Evolutionary conservation across 306 rosid species (phyloP), one percentile per base, ranked within the genome.

Genomic region (Rosa chinensis): DNA sequence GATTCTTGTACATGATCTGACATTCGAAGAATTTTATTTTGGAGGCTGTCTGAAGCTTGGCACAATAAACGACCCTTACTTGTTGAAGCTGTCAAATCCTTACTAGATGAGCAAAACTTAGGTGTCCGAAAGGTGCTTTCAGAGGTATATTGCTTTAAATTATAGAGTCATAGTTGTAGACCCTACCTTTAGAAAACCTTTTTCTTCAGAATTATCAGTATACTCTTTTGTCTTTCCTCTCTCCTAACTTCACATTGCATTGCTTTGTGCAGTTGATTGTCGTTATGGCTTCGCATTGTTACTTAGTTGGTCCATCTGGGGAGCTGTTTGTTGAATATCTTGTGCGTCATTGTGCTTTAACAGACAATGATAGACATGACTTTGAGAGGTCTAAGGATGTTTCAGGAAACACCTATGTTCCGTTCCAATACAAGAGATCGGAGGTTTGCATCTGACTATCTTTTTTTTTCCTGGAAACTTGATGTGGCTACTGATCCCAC

Each of bases 201-300:
- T 66, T 17, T 73, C 55, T 70, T 28, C 23, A 10, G 23, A 68
- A 74, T 55, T 20, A 45, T 76, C 77, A 52, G 74, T 71, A 16
- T 56, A 47, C 23, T 78, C n/a, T 21, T 77, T 35, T 21, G 18
- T 73, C 40, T 71, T 73, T 82, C 76, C 50, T 53, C 16, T 69
- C 43, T 56, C 42, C 53, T 70, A 63, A 69, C 40, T 53, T 74
- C 8, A 73, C 45, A 53, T 49, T 74, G 44, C 72, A 72, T n/a
- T 78, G 25, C 67, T 70, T 80, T 85, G 74, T 86, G 79, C 73
- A 94, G 98, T 89, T 94, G 85, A 94, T 92, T 80, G 97, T 94
- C 74, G 97, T 94, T 58, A 94, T 94, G 98, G 98, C 98, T 73
- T 94, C 97, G 0, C 97, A 94, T 85, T 94, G 98, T 89, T 92